Base-by-base conservation (phyloP, 2,329 filamentous ascomycete species). In the Pseudocercospora eumusae region DNA sequence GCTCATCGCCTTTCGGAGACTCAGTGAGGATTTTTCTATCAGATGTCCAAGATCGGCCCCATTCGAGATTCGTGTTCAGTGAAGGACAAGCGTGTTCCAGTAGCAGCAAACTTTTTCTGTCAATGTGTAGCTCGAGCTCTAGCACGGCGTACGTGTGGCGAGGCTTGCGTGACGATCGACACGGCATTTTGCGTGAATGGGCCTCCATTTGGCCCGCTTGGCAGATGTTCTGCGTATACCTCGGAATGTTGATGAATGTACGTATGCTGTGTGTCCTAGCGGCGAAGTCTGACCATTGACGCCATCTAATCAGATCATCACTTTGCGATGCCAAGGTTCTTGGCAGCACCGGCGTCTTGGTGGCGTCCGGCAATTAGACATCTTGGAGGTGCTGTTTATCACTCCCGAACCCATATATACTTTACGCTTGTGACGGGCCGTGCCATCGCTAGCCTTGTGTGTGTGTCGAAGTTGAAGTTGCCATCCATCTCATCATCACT, bases 301-400 rank as follows among this genome's bases (percentile, higher is more conserved):
- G 3, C 25, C 47, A 52, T 52, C 47, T 50, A 23, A 50, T n/a
- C 47, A 50, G 47, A 50, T 50, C 20, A 11, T n/a, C 9, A 50
- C 47, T 50, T 27, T 50, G 10, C 47, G 47, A n/a, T 11, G 27
- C 20, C 18, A 21, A 10, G 5, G 2, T 10, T 20, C 42, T 45
- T 5, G 42, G 42, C 42, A 11, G 21, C 18, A 45, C n/a, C n/a
- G n/a, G n/a, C n/a, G n/a, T n/a, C n/a, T n/a, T n/a, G n/a, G n/a
- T n/a, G n/a, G n/a, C n/a, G n/a, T n/a, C n/a, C n/a, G n/a, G n/a
- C n/a, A n/a, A n/a, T n/a, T 45, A 45, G n/a, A 7, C 9, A 23
- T n/a, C 18, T 20, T 13, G 20, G 44, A 11, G 44, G 44, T 47
- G 44, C 44, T 47, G 20, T 21, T 47, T 47, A 47, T 40, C 31